phyloP scores from a whole-genome alignment of 2,329 filamentous ascomycete genomes.

The Aspergillus aculeatinus region DNA sequence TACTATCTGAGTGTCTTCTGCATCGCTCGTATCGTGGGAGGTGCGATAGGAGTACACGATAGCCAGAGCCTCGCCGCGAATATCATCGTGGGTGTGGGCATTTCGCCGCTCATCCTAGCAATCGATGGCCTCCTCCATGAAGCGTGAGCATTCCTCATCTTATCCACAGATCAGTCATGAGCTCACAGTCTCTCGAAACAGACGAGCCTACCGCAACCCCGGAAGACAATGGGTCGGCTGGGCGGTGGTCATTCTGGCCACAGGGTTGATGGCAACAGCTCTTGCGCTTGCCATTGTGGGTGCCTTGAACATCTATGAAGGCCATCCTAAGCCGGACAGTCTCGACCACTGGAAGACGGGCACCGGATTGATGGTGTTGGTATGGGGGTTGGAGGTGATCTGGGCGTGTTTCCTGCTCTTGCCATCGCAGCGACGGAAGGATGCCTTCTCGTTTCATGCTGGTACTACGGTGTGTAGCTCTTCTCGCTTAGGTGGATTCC shows the following conservation, averaged over 20 bases:
- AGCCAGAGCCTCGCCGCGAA: conserved; percentile 26
- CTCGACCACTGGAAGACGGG: conserved; percentile 8
- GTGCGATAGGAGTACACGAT: conserved; percentile 14
- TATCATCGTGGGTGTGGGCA: conserved; percentile 40
- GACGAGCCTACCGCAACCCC: conserved; percentile 22
- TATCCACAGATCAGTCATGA: not conserved
- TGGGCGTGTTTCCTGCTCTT: conserved; percentile 8
- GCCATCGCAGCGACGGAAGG: not conserved
- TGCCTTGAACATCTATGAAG: conserved; percentile 11
- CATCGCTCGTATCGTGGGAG: conserved; percentile 37
- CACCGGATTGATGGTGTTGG: conserved; percentile 7
- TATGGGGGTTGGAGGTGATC: conserved; percentile 7
- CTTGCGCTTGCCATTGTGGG: conserved; percentile 8
- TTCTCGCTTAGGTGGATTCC: not conserved
- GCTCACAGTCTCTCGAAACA: not conserved
- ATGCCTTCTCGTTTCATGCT: not conserved
- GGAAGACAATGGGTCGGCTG: conserved; percentile 1
- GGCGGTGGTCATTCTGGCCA: not conserved
- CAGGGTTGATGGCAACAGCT: conserved; percentile 1
- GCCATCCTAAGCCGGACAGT: not conserved
- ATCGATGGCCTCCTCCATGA: conserved; percentile 38
- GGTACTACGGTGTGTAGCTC: conserved; percentile 9
- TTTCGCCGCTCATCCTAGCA: conserved; percentile 38
- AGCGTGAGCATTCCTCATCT: conserved; percentile 24
- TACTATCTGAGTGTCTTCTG: conserved; percentile 42